Percentiles rank a stretch among this genome's conserved stretches.
phyloP scores from a whole-genome alignment of 345 rosid species.

The Turritis glabra region DNA sequence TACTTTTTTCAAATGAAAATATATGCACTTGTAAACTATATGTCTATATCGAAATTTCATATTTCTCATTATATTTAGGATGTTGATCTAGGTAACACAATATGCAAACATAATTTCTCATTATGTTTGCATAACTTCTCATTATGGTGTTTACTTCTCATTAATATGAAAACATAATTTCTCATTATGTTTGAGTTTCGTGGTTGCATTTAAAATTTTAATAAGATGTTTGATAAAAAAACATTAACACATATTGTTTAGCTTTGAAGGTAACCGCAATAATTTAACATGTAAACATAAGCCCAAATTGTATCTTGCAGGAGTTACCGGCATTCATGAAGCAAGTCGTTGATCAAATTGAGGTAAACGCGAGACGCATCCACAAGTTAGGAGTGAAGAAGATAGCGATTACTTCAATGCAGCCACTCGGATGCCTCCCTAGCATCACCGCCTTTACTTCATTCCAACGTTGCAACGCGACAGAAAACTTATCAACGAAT shows the following conservation, averaged over 20 bases:
- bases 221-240: too few relatives aligned
- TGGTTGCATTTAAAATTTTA: too few relatives aligned
- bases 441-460: slow-evolving; percentile 30
- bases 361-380: slow-evolving; percentile 49
- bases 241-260: not conserved
- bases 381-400: slow-evolving; percentile 60
- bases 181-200: too few relatives aligned
- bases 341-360: slow-evolving; percentile 56
- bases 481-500: slow-evolving; percentile 35
- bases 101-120: too few relatives aligned
- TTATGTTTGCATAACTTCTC: too few relatives aligned
- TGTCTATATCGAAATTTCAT: not conserved
- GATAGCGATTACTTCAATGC: slow-evolving; percentile 48
- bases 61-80: too few relatives aligned
- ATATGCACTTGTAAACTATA: not conserved
- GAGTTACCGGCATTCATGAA: slow-evolving; percentile 46
- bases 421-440: slow-evolving; percentile 87
- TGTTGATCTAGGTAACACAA: too few relatives aligned
- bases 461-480: slow-evolving; percentile 51
- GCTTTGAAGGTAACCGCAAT: not conserved
- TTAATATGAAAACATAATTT: too few relatives aligned
- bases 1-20: not conserved
- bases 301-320: slow-evolving; percentile 41
- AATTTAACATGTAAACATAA: not conserved
- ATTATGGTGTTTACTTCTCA: too few relatives aligned